phyloP scores from a whole-genome alignment of 1,284 basidiomycete genomes.

The Trichosporon ovoides region DNA sequence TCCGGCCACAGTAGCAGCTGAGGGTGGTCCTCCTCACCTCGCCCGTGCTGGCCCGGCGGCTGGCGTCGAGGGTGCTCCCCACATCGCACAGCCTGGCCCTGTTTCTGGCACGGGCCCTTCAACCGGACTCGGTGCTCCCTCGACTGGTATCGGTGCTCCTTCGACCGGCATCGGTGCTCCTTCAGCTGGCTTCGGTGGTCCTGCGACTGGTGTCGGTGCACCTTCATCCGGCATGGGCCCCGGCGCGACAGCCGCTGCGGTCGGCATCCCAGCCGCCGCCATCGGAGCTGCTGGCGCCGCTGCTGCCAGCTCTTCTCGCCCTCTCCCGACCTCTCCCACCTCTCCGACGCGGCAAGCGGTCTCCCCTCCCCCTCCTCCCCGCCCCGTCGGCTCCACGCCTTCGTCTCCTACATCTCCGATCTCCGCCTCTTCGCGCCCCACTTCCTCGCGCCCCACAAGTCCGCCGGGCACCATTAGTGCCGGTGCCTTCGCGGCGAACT shows the following conservation, averaged over 20 bases:
- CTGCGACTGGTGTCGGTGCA: constrained; percentile 23
- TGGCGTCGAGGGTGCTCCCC: too few species aligned
- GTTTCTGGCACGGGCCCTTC: too few species aligned
- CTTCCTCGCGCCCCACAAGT: neutral
- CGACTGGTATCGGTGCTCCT: too few species aligned
- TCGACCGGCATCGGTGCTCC: too few species aligned
- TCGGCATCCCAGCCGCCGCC: constrained; percentile 1
- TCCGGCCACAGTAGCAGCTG: neutral
- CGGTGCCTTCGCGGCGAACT: neutral
- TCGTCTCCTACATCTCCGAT: neutral
- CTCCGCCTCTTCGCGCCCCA: neutral
- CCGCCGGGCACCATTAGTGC: neutral
- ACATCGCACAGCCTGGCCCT: too few species aligned
- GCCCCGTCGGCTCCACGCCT: too few species aligned
- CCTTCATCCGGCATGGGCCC: neutral
- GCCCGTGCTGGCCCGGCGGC: too few species aligned
- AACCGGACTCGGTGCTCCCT: too few species aligned
- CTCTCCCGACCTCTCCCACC: neutral
- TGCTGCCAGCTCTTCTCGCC: neutral
- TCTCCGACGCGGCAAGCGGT: neutral
- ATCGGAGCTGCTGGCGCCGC: constrained; percentile 1
- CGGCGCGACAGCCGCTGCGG: neutral
- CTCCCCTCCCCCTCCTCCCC: neutral
- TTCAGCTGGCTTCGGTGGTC: constrained; percentile 35
- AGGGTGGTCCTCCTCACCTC: too few species aligned